Evolutionary conservation across 129 eudicot genomes (phyloP).

Genomic region (Solidago caesia): DNA sequence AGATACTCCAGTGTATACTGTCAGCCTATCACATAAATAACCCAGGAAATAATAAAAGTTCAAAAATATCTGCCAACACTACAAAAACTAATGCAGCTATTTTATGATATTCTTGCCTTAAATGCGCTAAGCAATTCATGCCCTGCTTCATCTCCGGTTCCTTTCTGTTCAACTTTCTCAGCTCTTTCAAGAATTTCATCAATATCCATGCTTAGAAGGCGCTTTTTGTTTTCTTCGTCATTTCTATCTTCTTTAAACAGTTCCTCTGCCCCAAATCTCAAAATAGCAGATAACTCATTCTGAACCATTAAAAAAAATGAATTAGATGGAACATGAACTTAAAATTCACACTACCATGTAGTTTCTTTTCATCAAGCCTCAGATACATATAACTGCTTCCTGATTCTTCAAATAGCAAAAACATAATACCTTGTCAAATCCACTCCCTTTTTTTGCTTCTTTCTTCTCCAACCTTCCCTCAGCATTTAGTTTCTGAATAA

Average conservation of each 20-base stretch:
- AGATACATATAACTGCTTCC: not conserved
- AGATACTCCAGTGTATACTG: not conserved
- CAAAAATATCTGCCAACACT: not conserved
- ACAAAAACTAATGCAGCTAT: not conserved
- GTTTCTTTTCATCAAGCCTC: not conserved
- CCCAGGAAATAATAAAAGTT: not conserved
- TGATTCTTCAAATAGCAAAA: slow-evolving; percentile 11
- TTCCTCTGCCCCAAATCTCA: slow-evolving; percentile 99
- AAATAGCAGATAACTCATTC: slow-evolving; percentile 98
- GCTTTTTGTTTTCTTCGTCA: slow-evolving; percentile 92
- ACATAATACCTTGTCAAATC: slow-evolving; percentile 79
- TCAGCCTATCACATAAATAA: not conserved
- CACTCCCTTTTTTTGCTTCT: slow-evolving; percentile 83
- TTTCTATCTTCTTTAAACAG: slow-evolving; percentile 90
- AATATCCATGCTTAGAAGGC: slow-evolving; percentile 86
- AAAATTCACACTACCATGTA: not conserved
- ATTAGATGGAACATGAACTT: not conserved
- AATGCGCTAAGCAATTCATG: slow-evolving; percentile 82
- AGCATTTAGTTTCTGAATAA: slow-evolving; percentile 94
- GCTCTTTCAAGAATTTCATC: slow-evolving; percentile 99
- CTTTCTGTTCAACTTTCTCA: slow-evolving; percentile 89
- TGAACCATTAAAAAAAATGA: slow-evolving; percentile 36
- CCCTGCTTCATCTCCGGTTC: slow-evolving; percentile 57
- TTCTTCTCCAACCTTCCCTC: slow-evolving; percentile 97
- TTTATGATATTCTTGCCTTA: slow-evolving; percentile 56